Conservation (phyloP, 169 alveolate genomes). For the Perkinsus chesapeaki region DNA sequence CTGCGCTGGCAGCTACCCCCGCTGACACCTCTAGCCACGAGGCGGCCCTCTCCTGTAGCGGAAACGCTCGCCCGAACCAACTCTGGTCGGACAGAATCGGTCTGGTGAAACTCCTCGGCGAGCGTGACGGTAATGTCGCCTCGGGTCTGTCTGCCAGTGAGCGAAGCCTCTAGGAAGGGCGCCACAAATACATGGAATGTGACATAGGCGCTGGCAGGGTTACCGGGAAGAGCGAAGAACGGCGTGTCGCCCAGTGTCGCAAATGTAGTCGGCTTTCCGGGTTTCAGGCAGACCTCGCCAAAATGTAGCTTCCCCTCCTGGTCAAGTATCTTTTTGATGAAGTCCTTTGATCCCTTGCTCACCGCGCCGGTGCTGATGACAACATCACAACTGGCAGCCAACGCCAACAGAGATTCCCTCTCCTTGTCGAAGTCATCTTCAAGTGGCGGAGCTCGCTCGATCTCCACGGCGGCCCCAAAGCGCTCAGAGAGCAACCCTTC, state of each 20-base stretch:
- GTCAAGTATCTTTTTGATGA: slow-evolving; percentile 39
- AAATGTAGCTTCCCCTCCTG: slow-evolving; percentile 31
- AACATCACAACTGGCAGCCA: slow-evolving; percentile 21
- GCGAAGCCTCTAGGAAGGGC: slow-evolving; percentile 16
- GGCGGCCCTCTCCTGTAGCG: neutral
- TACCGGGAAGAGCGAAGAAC: slow-evolving; percentile 46
- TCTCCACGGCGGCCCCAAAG: neutral
- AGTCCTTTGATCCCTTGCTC: slow-evolving; percentile 45
- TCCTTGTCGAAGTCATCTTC: neutral
- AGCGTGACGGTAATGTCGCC: slow-evolving; percentile 21
- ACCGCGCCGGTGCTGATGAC: slow-evolving; percentile 44
- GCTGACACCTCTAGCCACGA: slow-evolving; percentile 30
- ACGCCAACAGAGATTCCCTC: neutral
- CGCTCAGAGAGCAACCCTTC: slow-evolving; percentile 2
- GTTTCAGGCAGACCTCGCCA: slow-evolving; percentile 51
- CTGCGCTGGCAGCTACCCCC: slow-evolving; percentile 30
- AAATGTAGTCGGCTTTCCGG: slow-evolving; percentile 49
- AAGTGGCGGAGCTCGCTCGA: neutral
- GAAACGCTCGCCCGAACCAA: slow-evolving; percentile 35
- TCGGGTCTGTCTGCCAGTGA: slow-evolving; percentile 10
- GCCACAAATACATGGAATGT: slow-evolving; percentile 26
- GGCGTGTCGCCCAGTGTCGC: slow-evolving; percentile 20
- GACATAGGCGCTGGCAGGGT: slow-evolving; percentile 47
- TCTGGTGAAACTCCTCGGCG: neutral
- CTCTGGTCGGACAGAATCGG: slow-evolving; percentile 46